Evolutionary conservation across 1,139 yeast species (phyloP), one percentile per base, ranked within the genome.

Genomic region (Magnusiomyces sp.): DNA sequence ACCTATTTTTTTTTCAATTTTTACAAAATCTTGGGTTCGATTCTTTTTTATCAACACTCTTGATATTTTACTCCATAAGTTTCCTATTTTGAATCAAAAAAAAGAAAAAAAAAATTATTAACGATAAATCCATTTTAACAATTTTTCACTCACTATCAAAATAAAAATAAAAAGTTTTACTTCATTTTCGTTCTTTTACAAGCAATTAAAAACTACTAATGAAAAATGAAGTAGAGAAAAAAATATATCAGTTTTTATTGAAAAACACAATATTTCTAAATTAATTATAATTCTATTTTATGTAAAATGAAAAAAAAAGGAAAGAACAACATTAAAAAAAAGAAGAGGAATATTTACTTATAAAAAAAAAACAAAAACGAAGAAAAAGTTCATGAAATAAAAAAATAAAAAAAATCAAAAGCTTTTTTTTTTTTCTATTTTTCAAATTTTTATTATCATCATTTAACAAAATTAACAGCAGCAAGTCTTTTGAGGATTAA

Each of bases 1-100:
- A 75, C 73, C 75, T 80, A 82, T 83, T 83, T 83, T 84, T 77
- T 69, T 62, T 33, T 23, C 27, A 46, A 49, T 33, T 14, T 33
- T 16, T 31, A n/a, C 7, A 4, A 31, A 17, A 33, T 27, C 5
- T 4, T n/a, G 5, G n/a, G 2, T 13, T 19, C 14, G 36, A 17
- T 19, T 6, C 7, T 7, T 20, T 41, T 41, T 41, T 20, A 7
- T 13, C 10, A 11, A 17, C n/a, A 3, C 13, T 20, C 13, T n/a
- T 27, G 34, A 31, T 31, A 13, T 31, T 31, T 31, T 9, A n/a
- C n/a, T n/a, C n/a, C n/a, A n/a, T n/a, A n/a, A n/a, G n/a, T n/a
- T n/a, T n/a, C n/a, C n/a, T n/a, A n/a, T n/a, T n/a, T n/a, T n/a
- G n/a, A n/a, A n/a, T n/a, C n/a, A n/a, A n/a, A n/a, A n/a, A n/a